Base-by-base conservation (phyloP, 306 rosid species). In the Boehmeria nivea region DNA sequence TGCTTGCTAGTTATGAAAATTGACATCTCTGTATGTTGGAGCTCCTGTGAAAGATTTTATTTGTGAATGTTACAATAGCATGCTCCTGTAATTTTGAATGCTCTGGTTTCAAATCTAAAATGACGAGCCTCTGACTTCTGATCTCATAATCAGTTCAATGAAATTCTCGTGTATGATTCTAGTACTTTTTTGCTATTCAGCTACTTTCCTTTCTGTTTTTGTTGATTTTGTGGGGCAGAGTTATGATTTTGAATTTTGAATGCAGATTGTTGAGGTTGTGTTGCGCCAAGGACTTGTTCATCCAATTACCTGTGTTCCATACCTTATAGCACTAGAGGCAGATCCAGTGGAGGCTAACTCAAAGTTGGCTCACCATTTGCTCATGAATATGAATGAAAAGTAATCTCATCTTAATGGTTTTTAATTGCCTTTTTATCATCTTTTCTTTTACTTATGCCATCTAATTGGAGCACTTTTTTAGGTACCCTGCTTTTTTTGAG, bases 271-370 rank as follows among this genome's bases (percentile, higher is more conserved):
- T 33, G 99, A 91, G 77, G 69, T 91, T 72, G 96, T 83, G 65
- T 75, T 91, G 73, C 96, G 99, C 70, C 99, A 91, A 75, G 99
- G 99, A 67, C 96, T 91, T 67, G 99, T 85, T 71, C 96, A 87
- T 77, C 99, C 96, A n/a, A 91, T 91, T 73, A 87, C 96, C 34
- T 84, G 99, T 67, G 99, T 91, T 74, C 99, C 99, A 26, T 77
- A 71, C 73, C 96, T 91, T 54, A 85, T 91, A 63, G 99, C 99
- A n/a, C 89, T 91, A 19, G 99, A 91, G 80, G 80, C 95, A 21
- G 99, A 91, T 82, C 95, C 99, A 28, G 69, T 69, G 62, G 99
- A 87, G 66, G 76, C 72, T 48, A 91, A 91, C 51, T 67, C 84
- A 10, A 91, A 81, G 80, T 70, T 91, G 82, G 93, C 99, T 71